phyloP scores from a whole-genome alignment of 306 rosid species.

The Glycine latifolia region DNA sequence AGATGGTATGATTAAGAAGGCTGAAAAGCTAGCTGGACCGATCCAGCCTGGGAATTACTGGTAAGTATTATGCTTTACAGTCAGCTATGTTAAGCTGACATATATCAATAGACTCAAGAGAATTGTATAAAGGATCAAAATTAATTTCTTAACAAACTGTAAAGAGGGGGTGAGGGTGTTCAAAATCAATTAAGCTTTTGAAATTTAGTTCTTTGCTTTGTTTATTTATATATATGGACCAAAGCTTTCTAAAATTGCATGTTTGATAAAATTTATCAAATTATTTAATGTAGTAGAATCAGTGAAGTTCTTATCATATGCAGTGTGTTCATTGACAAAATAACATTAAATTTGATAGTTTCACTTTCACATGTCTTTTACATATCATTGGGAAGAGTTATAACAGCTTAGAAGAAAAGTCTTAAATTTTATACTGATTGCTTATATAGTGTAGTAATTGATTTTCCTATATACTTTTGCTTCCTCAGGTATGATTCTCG shows the following conservation, averaged over 20 bases:
- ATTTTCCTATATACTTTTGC: constrained; percentile 37
- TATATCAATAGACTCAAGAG: not conserved
- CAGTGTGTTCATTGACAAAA: not conserved
- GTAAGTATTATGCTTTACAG: constrained; percentile 54
- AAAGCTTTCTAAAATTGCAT: not conserved
- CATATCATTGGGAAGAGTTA: not conserved
- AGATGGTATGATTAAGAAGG: constrained; percentile 78
- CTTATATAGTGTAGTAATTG: constrained; percentile 35
- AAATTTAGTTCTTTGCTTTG: too few species aligned
- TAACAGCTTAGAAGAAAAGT: not conserved
- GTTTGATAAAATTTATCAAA: constrained; percentile 1
- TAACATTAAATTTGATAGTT: not conserved
- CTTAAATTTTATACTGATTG: not conserved
- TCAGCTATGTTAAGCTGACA: constrained; percentile 13
- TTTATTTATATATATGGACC: too few species aligned
- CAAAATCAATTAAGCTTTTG: too few species aligned
- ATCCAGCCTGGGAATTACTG: constrained; percentile 93
- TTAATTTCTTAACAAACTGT: too few species aligned
- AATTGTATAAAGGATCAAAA: not conserved
- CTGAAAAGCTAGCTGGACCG: constrained; percentile 91
- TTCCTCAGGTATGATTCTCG: constrained; percentile 80
- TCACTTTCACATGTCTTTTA: not conserved
- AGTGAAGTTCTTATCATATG: constrained; percentile 24
- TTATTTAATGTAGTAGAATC: not conserved
- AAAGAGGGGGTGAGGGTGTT: too few species aligned